phyloP scores from a whole-genome alignment of 2,329 filamentous ascomycete species.

The Ascochyta pisi region DNA sequence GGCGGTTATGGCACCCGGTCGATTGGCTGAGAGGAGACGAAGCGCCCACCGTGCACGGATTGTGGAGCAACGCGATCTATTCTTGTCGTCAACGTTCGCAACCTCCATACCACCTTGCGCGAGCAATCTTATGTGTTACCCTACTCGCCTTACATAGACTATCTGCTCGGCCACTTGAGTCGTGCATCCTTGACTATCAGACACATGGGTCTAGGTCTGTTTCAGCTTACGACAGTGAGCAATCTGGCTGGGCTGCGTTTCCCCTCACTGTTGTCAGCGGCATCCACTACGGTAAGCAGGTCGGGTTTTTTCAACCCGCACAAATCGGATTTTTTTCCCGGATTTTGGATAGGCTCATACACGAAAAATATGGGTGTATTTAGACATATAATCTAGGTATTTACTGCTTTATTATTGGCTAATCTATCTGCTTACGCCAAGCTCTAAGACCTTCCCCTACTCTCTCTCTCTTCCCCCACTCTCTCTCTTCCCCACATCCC shows the following conservation, averaged over 20 bases:
- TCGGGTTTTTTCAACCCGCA: no score
- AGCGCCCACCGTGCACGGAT: slow-evolving; percentile 10
- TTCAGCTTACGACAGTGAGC: slow-evolving; percentile 6
- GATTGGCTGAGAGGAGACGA: slow-evolving; percentile 24
- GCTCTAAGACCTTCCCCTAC: no score
- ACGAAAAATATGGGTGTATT: no score
- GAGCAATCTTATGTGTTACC: slow-evolving; percentile 9
- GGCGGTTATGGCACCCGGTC: slow-evolving; percentile 29
- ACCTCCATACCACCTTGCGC: slow-evolving; percentile 15
- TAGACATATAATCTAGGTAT: no score
- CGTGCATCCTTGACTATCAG: neutral
- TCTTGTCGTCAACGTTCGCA: slow-evolving; percentile 5
- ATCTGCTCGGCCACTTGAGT: neutral
- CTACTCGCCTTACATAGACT: slow-evolving; percentile 1
- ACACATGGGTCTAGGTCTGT: neutral
- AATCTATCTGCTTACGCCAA: no score
- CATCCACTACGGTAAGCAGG: no score
- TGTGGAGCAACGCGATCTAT: slow-evolving; percentile 11
- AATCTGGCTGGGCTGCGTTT: neutral
- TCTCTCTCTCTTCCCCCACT: no score
- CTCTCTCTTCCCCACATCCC: no score
- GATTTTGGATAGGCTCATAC: no score
- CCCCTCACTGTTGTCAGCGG: neutral
- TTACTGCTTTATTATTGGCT: no score
- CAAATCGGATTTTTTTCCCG: no score